phyloP scores from a whole-genome alignment of 176 grass and related monocot genomes.

The Oropetium thomaeum region DNA sequence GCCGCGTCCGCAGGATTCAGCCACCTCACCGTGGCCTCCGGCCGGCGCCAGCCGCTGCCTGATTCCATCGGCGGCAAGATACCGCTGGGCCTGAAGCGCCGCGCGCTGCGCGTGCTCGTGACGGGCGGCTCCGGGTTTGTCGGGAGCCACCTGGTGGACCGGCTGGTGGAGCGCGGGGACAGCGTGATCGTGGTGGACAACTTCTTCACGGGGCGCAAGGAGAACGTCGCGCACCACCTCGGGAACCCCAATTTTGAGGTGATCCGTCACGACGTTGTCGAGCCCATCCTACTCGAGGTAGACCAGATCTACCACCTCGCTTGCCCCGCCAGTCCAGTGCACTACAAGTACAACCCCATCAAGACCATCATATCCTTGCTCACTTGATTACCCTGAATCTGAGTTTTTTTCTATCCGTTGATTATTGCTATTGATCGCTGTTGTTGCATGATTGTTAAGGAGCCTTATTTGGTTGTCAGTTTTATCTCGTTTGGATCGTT shows the following conservation, averaged over 20 bases:
- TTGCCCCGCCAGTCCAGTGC: slow-evolving; percentile 82
- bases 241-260: slow-evolving; percentile 76
- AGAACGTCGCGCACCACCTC: slow-evolving; percentile 74
- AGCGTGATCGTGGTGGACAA: slow-evolving; percentile 88
- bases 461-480: background rate
- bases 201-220: slow-evolving; percentile 92
- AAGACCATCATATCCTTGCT: slow-evolving; percentile 98
- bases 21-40: background rate
- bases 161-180: slow-evolving; percentile 64
- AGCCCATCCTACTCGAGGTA: slow-evolving; percentile 81
- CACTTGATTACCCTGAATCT: slow-evolving; percentile 1
- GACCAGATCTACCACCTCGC: slow-evolving; percentile 97
- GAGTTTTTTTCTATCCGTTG: background rate
- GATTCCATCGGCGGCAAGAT: slow-evolving; percentile 62
- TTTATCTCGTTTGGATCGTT: background rate
- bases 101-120: slow-evolving; percentile 62
- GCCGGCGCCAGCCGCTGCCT: background rate
- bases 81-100: slow-evolving; percentile 62
- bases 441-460: background rate
- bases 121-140: slow-evolving; percentile 89
- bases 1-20: background rate
- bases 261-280: slow-evolving; percentile 90
- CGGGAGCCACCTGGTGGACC: slow-evolving; percentile 81
- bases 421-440: slow-evolving; percentile 7
- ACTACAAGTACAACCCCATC: slow-evolving; percentile 96